A percentile compares a stretch with the other conserved stretches of the same genome.
phyloP scores from a whole-genome alignment of 306 rosid species.

The Inga oerstediana region DNA sequence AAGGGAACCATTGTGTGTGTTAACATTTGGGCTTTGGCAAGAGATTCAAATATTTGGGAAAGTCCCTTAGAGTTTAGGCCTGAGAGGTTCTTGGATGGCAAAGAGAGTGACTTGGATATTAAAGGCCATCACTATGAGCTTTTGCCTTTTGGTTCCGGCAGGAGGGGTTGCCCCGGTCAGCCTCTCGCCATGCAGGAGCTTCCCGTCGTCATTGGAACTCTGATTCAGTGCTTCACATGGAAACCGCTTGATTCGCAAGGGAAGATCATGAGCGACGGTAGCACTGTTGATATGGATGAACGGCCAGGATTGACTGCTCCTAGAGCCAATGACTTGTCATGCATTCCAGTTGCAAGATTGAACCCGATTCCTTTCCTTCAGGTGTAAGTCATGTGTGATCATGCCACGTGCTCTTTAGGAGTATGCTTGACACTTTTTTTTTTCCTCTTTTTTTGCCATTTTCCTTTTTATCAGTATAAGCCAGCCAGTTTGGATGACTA shows the following conservation, averaged over 20 bases:
- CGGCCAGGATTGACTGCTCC: conserved; percentile 58
- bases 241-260: conserved; percentile 23
- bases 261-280: neutral
- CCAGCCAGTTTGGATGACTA: neutral
- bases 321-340: conserved; percentile 42
- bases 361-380: conserved; percentile 30
- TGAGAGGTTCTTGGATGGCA: conserved; percentile 38
- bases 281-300: conserved; percentile 42
- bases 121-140: conserved; percentile 43
- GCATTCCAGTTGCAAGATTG: conserved; percentile 43
- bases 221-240: conserved; percentile 61
- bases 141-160: conserved; percentile 59
- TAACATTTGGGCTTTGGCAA: conserved; percentile 56
- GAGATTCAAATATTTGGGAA: conserved; percentile 49
- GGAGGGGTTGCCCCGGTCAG: conserved; percentile 60
- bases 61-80: conserved; percentile 45
- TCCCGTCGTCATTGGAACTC: conserved; percentile 40
- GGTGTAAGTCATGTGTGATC: neutral
- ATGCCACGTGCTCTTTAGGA: too few species aligned
- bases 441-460: neutral
- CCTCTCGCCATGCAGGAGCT: conserved; percentile 49
- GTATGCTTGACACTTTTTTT: neutral
- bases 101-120: neutral
- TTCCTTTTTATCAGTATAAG: neutral
- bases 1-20: conserved; percentile 21